Conservation (phyloP, 2,329 filamentous ascomycete species). For the Purpureocillium lavendulum region DNA sequence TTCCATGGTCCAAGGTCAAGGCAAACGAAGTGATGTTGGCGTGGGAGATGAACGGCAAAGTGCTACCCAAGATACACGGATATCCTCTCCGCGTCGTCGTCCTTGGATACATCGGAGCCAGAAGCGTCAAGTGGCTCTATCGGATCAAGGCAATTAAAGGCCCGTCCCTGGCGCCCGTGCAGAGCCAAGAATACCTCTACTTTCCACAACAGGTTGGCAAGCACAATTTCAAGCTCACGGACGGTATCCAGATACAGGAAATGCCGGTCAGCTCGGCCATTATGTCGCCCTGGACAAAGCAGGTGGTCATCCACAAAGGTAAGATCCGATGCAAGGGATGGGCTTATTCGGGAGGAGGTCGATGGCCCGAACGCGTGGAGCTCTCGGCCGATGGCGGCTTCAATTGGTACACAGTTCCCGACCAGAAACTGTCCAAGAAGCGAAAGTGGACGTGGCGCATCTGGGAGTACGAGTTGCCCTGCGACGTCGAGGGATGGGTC, state of each 20-base stretch:
- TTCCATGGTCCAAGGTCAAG: constrained; percentile 61
- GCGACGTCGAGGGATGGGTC: constrained; percentile 53
- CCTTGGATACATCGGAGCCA: constrained; percentile 58
- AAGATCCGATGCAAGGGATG: constrained; percentile 48
- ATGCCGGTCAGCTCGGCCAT: constrained; percentile 64
- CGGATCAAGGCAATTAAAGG: constrained; percentile 51
- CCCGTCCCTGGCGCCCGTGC: constrained; percentile 51
- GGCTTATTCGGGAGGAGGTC: constrained; percentile 50
- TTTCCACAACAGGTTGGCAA: constrained; percentile 62
- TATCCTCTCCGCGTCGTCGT: constrained; percentile 55
- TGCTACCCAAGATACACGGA: constrained; percentile 57
- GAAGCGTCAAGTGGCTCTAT: constrained; percentile 57
- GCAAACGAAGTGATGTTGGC: constrained; percentile 57
- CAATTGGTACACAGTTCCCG: constrained; percentile 55
- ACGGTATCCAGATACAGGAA: constrained; percentile 60
- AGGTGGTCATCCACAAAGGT: constrained; percentile 53
- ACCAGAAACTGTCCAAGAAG: constrained; percentile 52
- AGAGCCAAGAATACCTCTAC: constrained; percentile 59
- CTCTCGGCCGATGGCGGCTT: constrained; percentile 54
- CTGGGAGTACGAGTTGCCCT: constrained; percentile 56
- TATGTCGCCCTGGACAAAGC: constrained; percentile 53
- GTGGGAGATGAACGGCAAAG: constrained; percentile 65
- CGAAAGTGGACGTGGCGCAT: constrained; percentile 55
- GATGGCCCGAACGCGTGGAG: constrained; percentile 55
- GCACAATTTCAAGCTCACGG: constrained; percentile 50